Conservation (phyloP, 768 basidiomycete genomes). For the Mycena chlorophos region DNA sequence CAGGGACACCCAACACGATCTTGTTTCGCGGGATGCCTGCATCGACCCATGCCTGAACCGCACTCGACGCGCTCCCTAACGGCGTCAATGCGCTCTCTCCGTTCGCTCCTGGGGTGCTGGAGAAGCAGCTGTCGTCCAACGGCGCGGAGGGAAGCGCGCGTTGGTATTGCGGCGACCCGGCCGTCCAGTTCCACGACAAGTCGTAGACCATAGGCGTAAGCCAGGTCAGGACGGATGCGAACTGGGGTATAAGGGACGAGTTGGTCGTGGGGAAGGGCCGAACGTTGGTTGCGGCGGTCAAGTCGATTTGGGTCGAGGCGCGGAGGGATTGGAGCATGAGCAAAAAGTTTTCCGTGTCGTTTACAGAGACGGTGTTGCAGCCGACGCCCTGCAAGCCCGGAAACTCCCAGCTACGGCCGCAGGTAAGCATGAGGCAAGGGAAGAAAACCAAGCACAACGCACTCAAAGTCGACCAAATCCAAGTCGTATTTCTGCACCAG, state of each 20-base stretch:
- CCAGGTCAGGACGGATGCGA: conserved; percentile 64
- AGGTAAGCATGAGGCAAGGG: not conserved
- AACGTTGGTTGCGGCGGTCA: conserved; percentile 50
- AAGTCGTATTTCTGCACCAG: conserved; percentile 55
- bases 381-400: conserved; percentile 68
- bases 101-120: conserved; percentile 33
- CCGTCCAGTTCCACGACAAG: conserved; percentile 60
- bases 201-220: conserved; percentile 72
- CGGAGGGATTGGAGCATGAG: conserved; percentile 76
- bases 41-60: conserved; percentile 67
- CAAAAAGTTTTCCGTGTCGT: conserved; percentile 79
- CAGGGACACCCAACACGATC: conserved; percentile 80
- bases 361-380: conserved; percentile 62
- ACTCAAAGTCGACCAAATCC: conserved; percentile 63
- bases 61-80: conserved; percentile 70
- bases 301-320: conserved; percentile 52
- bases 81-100: conserved; percentile 47
- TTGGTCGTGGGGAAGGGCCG: conserved; percentile 49
- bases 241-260: conserved; percentile 69
- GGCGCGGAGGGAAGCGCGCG: conserved; percentile 73
- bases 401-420: conserved; percentile 78
- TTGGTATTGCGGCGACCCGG: conserved; percentile 43
- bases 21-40: conserved; percentile 72
- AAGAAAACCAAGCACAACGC: conserved; percentile 17
- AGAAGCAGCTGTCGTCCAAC: conserved; percentile 69